These are phyloP conservation scores for Alternaria viburni DNA, from an alignment of 2,329 filamentous ascomycete genomes.

Conservation along the genomic window DNA sequence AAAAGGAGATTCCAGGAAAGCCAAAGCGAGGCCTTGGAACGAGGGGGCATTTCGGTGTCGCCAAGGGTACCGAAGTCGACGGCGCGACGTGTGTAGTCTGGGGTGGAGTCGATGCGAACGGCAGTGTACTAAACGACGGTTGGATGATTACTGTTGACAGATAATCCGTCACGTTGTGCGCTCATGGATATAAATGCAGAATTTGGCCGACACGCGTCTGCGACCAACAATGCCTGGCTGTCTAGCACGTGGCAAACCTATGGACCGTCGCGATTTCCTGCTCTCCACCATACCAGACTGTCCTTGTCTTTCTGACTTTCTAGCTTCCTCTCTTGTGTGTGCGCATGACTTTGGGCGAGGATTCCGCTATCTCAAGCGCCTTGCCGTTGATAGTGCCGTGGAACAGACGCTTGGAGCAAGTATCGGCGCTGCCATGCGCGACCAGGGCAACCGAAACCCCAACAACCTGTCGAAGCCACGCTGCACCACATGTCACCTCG, in stretches of 20 bases:
- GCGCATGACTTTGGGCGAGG: neutral
- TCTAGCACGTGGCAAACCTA: neutral
- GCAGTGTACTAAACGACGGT: constrained; percentile 50
- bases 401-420: neutral
- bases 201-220: neutral
- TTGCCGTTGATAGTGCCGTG: neutral
- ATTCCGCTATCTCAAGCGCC: neutral
- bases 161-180: constrained; percentile 16
- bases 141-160: constrained; percentile 51
- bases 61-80: constrained; percentile 53
- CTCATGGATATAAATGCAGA: neutral
- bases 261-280: neutral
- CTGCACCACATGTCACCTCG: constrained; percentile 6
- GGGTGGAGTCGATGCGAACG: constrained; percentile 58
- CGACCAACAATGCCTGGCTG: neutral
- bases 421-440: neutral
- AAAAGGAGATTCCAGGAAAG: constrained; percentile 48
- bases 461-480: neutral
- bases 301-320: neutral
- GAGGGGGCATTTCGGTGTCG: constrained; percentile 48
- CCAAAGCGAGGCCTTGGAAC: constrained; percentile 51
- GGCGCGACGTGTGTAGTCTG: constrained; percentile 59
- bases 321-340: neutral
- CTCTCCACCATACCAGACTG: neutral
- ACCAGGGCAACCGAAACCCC: neutral